Percentiles rank a stretch among this genome's conserved stretches.
These are phyloP conservation scores for Hondaea fermentalgiana DNA, from an alignment of 108 stramenopile species.

Conservation along the genomic window DNA sequence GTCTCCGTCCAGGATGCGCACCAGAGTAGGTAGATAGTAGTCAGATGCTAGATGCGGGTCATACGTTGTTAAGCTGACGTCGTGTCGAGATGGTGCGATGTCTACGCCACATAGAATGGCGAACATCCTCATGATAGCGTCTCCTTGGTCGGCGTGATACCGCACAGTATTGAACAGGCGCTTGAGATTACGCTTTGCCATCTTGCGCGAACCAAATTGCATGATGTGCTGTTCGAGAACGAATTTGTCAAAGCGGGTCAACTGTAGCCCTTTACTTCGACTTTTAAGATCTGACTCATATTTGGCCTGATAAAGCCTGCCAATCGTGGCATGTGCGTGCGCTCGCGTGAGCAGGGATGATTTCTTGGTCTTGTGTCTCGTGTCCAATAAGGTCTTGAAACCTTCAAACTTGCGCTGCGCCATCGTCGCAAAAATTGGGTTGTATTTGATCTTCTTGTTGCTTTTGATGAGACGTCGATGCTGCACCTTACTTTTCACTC, in stretches of 20 bases:
- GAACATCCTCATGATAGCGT: not conserved
- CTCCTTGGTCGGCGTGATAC: not conserved
- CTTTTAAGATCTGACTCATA: not conserved
- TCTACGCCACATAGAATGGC: not conserved
- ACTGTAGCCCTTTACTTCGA: not conserved
- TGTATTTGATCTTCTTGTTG: slow-evolving; percentile 1
- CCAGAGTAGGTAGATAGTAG: not conserved
- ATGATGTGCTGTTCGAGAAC: not conserved
- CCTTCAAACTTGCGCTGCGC: not conserved
- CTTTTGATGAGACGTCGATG: not conserved
- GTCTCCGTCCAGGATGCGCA: not conserved
- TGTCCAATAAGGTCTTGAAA: not conserved
- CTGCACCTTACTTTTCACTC: not conserved
- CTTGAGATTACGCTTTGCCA: slow-evolving; percentile 12
- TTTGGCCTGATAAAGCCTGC: slow-evolving; percentile 1
- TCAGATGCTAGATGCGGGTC: slow-evolving; percentile 1
- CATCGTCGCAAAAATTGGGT: not conserved
- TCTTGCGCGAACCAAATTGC: not conserved
- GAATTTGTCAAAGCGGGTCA: not conserved
- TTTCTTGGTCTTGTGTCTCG: not conserved
- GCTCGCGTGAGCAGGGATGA: not conserved
- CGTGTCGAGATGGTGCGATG: not conserved
- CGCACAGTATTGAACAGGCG: not conserved
- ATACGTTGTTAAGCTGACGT: not conserved
- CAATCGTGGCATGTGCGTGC: not conserved